These are phyloP conservation scores for Nemophila menziesii DNA, from an alignment of 257 asterid species.

Conservation along the genomic window DNA sequence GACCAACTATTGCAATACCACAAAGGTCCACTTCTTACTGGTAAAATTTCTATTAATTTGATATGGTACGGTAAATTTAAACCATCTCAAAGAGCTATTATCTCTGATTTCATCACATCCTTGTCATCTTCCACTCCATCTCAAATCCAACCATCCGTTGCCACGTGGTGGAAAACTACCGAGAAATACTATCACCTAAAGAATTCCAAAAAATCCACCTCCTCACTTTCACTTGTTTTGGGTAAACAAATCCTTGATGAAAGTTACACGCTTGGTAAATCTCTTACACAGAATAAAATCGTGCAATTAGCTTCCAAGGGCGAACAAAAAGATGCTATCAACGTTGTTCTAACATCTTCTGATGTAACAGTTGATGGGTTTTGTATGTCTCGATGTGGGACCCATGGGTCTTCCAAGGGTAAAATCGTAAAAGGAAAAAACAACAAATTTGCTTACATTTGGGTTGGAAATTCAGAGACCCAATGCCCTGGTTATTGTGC, in stretches of 20 bases:
- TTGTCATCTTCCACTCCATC: slow-evolving; percentile 19
- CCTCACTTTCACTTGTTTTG: slow-evolving; percentile 13
- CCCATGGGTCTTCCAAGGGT: slow-evolving; percentile 32
- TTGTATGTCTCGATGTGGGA: slow-evolving; percentile 45
- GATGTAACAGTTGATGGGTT: slow-evolving; percentile 39
- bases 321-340: slow-evolving; percentile 31
- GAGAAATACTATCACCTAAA: slow-evolving; percentile 53
- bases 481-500: slow-evolving; percentile 50
- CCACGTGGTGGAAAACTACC: slow-evolving; percentile 58
- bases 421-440: slow-evolving; percentile 12
- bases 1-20: slow-evolving; percentile 35
- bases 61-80: slow-evolving; percentile 67
- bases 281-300: slow-evolving; percentile 23
- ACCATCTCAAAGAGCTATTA: slow-evolving; percentile 49
- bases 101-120: slow-evolving; percentile 56
- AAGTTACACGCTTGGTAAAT: slow-evolving; percentile 33
- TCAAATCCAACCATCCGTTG: slow-evolving; percentile 42
- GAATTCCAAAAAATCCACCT: slow-evolving; percentile 26
- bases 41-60: slow-evolving; percentile 43
- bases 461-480: slow-evolving; percentile 48
- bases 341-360: slow-evolving; percentile 36
- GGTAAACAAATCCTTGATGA: slow-evolving; percentile 29
- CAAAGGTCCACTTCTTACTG: slow-evolving; percentile 55
- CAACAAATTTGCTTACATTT: slow-evolving; percentile 42
- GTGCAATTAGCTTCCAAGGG: slow-evolving; percentile 31